phyloP scores from a whole-genome alignment of 352 stramenopile genomes.

The Pythium sp. region DNA sequence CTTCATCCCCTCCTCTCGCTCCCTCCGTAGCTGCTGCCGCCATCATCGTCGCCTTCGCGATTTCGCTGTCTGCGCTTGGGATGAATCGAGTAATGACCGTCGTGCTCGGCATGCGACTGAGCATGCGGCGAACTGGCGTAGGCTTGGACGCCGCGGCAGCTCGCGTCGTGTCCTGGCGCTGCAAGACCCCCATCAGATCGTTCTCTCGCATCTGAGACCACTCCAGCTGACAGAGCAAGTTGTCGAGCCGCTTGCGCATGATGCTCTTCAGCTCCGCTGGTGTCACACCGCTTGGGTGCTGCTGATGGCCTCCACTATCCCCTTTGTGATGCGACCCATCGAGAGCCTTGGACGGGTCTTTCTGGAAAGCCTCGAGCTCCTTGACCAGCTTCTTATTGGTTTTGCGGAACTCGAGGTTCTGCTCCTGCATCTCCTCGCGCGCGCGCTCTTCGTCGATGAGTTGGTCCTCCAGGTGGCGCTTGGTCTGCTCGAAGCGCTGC shows the following conservation, averaged over 20 bases:
- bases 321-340: not conserved
- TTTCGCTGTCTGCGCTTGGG: constrained; percentile 19
- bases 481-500: constrained; percentile 66
- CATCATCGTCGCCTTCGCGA: constrained; percentile 2
- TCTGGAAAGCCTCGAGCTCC: constrained; percentile 52
- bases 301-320: not conserved
- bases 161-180: constrained; percentile 15
- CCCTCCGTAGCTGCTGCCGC: no score
- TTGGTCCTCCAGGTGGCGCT: constrained; percentile 76
- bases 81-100: constrained; percentile 50
- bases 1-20: not conserved
- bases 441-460: constrained; percentile 69
- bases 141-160: constrained; percentile 16
- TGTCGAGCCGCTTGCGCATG: constrained; percentile 46
- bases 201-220: constrained; percentile 70
- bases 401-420: constrained; percentile 71
- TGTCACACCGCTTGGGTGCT: constrained; percentile 14
- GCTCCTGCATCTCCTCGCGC: constrained; percentile 68
- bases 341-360: constrained; percentile 14
- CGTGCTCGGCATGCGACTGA: constrained; percentile 68
- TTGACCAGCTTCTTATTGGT: constrained; percentile 66
- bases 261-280: constrained; percentile 34
- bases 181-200: constrained; percentile 42
- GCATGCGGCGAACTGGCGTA: constrained; percentile 32
- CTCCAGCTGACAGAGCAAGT: constrained; percentile 44